Evolutionary conservation across 2,329 filamentous ascomycete species (phyloP).

Genomic region (Lecanosticta acicola): DNA sequence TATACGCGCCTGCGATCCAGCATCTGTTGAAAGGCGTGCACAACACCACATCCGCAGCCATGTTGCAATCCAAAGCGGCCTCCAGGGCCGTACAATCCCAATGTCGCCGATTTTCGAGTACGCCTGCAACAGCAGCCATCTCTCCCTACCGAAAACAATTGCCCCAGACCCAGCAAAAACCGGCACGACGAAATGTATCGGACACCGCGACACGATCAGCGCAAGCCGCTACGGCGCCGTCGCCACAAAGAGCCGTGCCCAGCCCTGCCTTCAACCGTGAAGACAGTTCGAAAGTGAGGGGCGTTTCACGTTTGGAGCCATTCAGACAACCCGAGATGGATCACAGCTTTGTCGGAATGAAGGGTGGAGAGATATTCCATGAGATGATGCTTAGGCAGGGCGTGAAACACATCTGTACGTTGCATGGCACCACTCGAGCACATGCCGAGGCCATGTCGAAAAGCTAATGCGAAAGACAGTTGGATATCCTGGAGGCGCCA

Average conservation of each 20-base stretch:
- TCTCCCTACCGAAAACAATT: constrained; percentile 38
- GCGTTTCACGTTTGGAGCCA: constrained; percentile 44
- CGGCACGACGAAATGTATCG: constrained; percentile 31
- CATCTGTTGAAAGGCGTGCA: background rate
- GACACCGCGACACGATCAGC: constrained; percentile 41
- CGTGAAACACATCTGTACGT: constrained; percentile 92
- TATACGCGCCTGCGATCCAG: background rate
- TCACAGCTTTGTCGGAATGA: constrained; percentile 79
- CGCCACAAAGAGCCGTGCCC: constrained; percentile 36
- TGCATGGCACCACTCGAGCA: background rate
- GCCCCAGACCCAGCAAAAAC: constrained; percentile 12
- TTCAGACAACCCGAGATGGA: constrained; percentile 47
- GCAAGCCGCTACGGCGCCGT: constrained; percentile 36
- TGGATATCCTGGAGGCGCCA: constrained; percentile 85
- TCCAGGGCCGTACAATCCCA: constrained; percentile 34
- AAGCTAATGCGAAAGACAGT: constrained; percentile 31
- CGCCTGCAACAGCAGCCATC: constrained; percentile 36
- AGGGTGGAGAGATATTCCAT: constrained; percentile 93
- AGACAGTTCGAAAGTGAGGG: constrained; percentile 32
- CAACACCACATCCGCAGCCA: constrained; percentile 21
- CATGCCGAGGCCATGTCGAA: background rate
- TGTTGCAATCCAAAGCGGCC: constrained; percentile 32
- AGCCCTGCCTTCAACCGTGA: constrained; percentile 49
- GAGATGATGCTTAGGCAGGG: constrained; percentile 95
- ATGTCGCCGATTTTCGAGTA: constrained; percentile 40